Conservation (phyloP, 1,284 basidiomycete genomes). For the Ganoderma multipileum region DNA sequence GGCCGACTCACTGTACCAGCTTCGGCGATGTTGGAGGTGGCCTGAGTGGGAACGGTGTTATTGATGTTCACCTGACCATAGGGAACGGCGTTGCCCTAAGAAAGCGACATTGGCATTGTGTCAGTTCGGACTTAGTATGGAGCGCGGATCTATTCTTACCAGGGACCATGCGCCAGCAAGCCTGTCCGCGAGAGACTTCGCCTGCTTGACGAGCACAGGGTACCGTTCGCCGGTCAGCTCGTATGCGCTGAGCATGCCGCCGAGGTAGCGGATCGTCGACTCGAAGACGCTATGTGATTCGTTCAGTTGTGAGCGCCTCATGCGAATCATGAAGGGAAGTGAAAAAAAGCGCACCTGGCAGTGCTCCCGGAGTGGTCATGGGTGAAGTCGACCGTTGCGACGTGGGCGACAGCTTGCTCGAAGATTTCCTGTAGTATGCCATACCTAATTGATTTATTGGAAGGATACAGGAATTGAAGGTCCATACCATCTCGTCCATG, state of each 20-base stretch:
- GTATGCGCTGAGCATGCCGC: conserved; percentile 78
- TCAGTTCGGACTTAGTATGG: conserved; percentile 3
- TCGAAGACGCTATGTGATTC: conserved; percentile 77
- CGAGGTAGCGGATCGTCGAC: conserved; percentile 86
- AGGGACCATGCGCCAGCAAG: conserved; percentile 65
- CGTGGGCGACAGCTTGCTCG: conserved; percentile 58
- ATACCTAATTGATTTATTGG: background rate
- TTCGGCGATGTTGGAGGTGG: conserved; percentile 67
- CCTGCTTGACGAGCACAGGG: conserved; percentile 62
- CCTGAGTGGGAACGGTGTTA: conserved; percentile 47
- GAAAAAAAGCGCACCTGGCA: conserved; percentile 51
- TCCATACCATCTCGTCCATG: conserved; percentile 59
- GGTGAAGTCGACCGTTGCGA: conserved; percentile 61
- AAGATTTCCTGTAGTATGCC: conserved; percentile 49
- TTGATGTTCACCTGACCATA: conserved; percentile 61
- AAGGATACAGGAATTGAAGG: no score
- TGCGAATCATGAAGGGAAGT: background rate
- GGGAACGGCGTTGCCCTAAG: conserved; percentile 57
- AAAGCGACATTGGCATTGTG: background rate
- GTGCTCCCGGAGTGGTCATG: conserved; percentile 55
- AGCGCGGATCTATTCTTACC: conserved; percentile 43
- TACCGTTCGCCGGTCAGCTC: conserved; percentile 76
- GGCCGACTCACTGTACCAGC: conserved; percentile 67
- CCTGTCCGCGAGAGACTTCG: conserved; percentile 76
- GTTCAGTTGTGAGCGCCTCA: background rate